Evolutionary conservation across 352 stramenopile genomes (phyloP).

Genomic region (Pythium apleroticum): DNA sequence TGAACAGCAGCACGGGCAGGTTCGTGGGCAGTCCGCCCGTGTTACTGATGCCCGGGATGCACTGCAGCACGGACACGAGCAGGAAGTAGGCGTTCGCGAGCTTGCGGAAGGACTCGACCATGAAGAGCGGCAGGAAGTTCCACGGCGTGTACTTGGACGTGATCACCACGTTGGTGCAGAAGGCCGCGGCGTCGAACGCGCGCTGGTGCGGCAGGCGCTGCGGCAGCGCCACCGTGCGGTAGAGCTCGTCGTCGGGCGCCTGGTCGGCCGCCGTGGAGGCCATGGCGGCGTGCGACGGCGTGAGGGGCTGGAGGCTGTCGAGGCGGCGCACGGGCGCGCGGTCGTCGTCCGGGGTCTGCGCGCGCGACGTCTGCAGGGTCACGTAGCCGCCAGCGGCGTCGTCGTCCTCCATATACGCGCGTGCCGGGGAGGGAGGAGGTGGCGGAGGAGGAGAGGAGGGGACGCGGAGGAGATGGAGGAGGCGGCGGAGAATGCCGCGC

Average conservation of each 20-base stretch:
- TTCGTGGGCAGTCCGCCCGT: conserved; percentile 80
- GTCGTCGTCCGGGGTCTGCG: conserved; percentile 4
- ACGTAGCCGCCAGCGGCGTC: conserved; percentile 24
- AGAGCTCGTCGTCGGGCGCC: conserved; percentile 32
- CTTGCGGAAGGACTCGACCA: conserved; percentile 84
- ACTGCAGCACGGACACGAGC: conserved; percentile 85
- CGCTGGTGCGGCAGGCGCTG: conserved; percentile 28
- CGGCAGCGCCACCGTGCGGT: conserved; percentile 54
- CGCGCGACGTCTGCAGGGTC: conserved; percentile 36
- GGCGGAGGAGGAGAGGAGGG: neutral
- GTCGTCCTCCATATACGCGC: conserved; percentile 25
- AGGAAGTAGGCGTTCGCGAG: conserved; percentile 94
- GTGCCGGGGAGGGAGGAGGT: neutral
- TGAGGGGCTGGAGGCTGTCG: conserved; percentile 13
- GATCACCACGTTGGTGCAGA: conserved; percentile 87
- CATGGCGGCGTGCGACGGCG: neutral
- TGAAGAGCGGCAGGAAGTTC: conserved; percentile 89
- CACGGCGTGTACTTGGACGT: conserved; percentile 91
- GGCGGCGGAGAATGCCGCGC: neutral
- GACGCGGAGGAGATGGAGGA: neutral
- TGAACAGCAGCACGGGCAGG: conserved; percentile 83
- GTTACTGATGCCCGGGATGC: conserved; percentile 80
- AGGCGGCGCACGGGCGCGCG: conserved; percentile 12
- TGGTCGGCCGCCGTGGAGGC: conserved; percentile 11
- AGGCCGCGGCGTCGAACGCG: conserved; percentile 27